phyloP scores from a whole-genome alignment of 805 yeast species.

The Lipomyces japonicus region DNA sequence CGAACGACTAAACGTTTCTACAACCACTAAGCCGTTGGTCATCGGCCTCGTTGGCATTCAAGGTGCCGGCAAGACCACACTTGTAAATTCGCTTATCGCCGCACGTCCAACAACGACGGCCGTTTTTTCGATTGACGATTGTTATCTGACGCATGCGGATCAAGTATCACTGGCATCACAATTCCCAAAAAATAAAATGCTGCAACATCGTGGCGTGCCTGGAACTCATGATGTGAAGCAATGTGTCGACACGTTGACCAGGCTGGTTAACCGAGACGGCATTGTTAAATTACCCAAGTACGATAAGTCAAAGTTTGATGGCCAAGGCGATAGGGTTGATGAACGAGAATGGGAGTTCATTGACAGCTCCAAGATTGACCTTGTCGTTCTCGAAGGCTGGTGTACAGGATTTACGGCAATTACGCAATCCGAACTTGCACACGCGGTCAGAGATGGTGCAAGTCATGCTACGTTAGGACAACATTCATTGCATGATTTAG shows the following conservation, averaged over 20 bases:
- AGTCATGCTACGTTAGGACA: conserved; percentile 27
- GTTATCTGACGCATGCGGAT: conserved; percentile 64
- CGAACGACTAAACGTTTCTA: not conserved
- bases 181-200: conserved; percentile 49
- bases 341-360: conserved; percentile 42
- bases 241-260: conserved; percentile 31
- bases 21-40: conserved; percentile 14
- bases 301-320: conserved; percentile 68
- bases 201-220: conserved; percentile 83
- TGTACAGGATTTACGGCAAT: conserved; percentile 68
- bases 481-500: conserved; percentile 35
- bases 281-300: conserved; percentile 56
- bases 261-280: conserved; percentile 36
- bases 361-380: conserved; percentile 46
- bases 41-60: conserved; percentile 30
- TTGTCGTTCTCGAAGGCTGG: conserved; percentile 91
- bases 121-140: conserved; percentile 75
- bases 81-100: conserved; percentile 7
- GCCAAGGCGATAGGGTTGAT: conserved; percentile 72
- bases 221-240: conserved; percentile 82
- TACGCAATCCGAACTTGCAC: conserved; percentile 33
- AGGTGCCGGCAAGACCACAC: conserved; percentile 30
- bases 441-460: conserved; percentile 22
- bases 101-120: conserved; percentile 30
- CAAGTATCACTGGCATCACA: conserved; percentile 48